phyloP scores from a whole-genome alignment of 1,284 basidiomycete species.

The Cryptococcus neoformans region DNA sequence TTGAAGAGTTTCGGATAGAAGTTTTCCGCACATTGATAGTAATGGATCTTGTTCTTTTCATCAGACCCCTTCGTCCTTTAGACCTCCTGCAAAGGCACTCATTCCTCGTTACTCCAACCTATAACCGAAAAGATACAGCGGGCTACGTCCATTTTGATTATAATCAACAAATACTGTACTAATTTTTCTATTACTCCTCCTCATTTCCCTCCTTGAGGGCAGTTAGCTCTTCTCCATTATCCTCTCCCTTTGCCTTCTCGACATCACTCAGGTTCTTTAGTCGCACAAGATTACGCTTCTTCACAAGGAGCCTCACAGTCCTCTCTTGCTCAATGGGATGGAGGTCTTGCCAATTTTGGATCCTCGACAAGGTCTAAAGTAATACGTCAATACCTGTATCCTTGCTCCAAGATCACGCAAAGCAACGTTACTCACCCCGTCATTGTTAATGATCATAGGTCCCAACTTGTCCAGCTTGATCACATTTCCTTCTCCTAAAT shows the following conservation, averaged over 20 bases:
- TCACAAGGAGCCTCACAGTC: constrained; percentile 46
- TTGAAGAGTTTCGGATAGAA: constrained; percentile 43
- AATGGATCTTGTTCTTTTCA: too few relatives aligned
- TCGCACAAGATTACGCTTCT: constrained; percentile 47
- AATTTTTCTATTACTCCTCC: too few relatives aligned
- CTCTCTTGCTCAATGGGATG: constrained; percentile 44
- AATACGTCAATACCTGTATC: neutral
- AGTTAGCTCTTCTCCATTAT: constrained; percentile 5
- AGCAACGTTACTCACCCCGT: constrained; percentile 36
- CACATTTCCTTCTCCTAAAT: constrained; percentile 38
- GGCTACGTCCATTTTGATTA: too few relatives aligned
- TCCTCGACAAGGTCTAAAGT: constrained; percentile 44
- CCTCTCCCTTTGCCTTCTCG: constrained; percentile 13
- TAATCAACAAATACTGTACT: too few relatives aligned
- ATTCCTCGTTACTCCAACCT: too few relatives aligned
- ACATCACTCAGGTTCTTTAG: constrained; percentile 30
- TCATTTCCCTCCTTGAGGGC: neutral
- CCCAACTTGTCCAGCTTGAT: constrained; percentile 46
- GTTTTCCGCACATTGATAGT: too few relatives aligned
- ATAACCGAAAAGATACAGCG: too few relatives aligned
- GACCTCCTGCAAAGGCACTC: too few relatives aligned
- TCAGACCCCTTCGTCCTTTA: too few relatives aligned
- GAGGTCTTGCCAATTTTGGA: constrained; percentile 48
- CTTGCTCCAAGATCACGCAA: neutral
- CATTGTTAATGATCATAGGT: constrained; percentile 49